Evolutionary conservation across 768 basidiomycete species (phyloP).

Genomic region (Fomitopsis serialis): DNA sequence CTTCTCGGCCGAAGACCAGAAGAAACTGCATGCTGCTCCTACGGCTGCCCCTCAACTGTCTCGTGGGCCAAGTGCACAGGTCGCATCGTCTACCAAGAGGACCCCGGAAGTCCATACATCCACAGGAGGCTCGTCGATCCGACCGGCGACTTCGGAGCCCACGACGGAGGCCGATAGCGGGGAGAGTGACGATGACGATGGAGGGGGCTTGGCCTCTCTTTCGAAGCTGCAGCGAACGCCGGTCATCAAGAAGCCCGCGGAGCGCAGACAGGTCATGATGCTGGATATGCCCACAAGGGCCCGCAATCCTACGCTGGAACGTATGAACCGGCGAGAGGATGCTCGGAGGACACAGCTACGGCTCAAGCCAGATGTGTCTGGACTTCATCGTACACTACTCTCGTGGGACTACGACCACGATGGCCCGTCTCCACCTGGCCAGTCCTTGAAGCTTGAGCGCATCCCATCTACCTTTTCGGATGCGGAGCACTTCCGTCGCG

Average conservation of each 20-base stretch:
- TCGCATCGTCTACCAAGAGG: background rate
- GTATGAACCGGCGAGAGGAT: conserved; percentile 53
- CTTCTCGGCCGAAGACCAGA: conserved; percentile 26
- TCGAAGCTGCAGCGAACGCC: conserved; percentile 58
- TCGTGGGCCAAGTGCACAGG: background rate
- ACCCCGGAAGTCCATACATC: background rate
- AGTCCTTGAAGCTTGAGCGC: conserved; percentile 25
- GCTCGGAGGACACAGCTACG: conserved; percentile 60
- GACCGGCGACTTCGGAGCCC: conserved; percentile 26
- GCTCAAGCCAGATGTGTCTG: conserved; percentile 77
- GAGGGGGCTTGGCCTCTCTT: conserved; percentile 45
- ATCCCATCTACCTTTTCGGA: conserved; percentile 66
- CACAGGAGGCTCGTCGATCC: conserved; percentile 6
- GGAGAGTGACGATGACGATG: conserved; percentile 36
- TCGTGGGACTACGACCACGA: conserved; percentile 82
- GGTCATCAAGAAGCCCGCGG: conserved; percentile 47
- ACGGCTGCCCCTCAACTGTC: background rate
- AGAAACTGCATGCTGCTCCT: conserved; percentile 24
- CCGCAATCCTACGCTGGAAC: conserved; percentile 41
- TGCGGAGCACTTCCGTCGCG: conserved; percentile 59
- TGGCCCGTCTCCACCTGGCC: conserved; percentile 58
- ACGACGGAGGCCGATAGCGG: conserved; percentile 48
- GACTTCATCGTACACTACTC: conserved; percentile 70
- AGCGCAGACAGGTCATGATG: conserved; percentile 60
- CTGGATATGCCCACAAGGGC: conserved; percentile 45